Evolutionary conservation across 257 asterid species (phyloP), one percentile per base, ranked within the genome.

Genomic region (Lycium barbarum): DNA sequence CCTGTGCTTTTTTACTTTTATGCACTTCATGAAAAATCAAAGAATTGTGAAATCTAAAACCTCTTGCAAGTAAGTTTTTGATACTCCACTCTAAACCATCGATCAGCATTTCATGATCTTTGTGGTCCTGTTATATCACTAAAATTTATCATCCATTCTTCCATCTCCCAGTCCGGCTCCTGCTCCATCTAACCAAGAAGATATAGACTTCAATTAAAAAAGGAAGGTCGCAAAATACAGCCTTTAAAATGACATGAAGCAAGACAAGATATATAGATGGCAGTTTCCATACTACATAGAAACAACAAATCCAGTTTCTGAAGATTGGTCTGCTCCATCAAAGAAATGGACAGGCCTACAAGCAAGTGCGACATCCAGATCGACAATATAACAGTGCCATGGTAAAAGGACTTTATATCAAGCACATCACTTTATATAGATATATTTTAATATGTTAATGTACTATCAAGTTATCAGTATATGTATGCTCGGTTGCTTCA

Each of bases 51-150:
- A 73, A 73, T 47, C 45, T 73, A 22, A 73, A 47, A 73, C 59
- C 81, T 47, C 61, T 72, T 72, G 26, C 36, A 45, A 43, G 57
- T 72, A 72, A 72, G 80, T n/a, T 72, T 57, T 72, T 43, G 80
- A 72, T n/a, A 47, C 33, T 59, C 66, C 17, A 72, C 58, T 43
- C 80, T 20, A 2, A 20, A 73, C 20, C 81, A 47, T 73, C 26
- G 43, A 73, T 10, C n/a, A 73, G 61, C 47, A 73, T 12, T 47
- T 73, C 61, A 73, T 49, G 59, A 73, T 73, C 59, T 11, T n/a
- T 49, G 13, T 22, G 40, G 59, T 7, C 40, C 47, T 73, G 81
- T 13, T 73, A 40, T 73, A 73, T 47, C 40, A 43, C 61, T 20
- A 47, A 2, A 73, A n/a, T 20, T 73, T 73, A 20, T 47, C 61